Evolutionary conservation across 2,329 filamentous ascomycete genomes (phyloP).

Genomic region (Ophiocordyceps camponoti-saundersi): DNA sequence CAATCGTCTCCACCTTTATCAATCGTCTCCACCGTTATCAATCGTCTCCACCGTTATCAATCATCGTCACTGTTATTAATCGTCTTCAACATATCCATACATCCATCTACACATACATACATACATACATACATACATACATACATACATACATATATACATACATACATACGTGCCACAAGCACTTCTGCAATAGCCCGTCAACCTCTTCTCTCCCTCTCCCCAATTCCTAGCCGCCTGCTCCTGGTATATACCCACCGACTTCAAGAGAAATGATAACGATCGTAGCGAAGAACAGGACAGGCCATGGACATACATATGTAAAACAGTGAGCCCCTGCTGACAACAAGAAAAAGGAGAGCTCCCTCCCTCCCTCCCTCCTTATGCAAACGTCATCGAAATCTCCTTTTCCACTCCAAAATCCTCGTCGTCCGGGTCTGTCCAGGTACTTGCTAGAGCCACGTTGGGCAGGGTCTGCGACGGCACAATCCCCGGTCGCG

Average conservation of each 20-base stretch:
- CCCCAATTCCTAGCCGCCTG: no score
- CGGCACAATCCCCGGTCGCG: slow-evolving; percentile 14
- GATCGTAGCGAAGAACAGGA: no score
- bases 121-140: background rate
- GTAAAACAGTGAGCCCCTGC: no score
- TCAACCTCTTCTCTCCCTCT: no score
- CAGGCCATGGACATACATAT: no score
- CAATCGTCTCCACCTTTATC: no score
- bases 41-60: background rate
- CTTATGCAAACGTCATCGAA: slow-evolving; percentile 62
- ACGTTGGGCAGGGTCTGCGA: slow-evolving; percentile 33
- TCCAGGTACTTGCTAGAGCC: slow-evolving; percentile 48
- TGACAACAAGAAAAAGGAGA: background rate
- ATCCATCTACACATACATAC: background rate
- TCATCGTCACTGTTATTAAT: no score
- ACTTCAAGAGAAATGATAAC: no score
- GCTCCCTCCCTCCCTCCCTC: background rate
- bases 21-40: background rate
- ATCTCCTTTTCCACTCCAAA: slow-evolving; percentile 62
- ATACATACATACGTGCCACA: no score
- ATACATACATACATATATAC: background rate
- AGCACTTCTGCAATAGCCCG: no score
- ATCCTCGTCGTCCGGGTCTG: slow-evolving; percentile 47
- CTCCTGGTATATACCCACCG: no score
- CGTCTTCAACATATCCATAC: background rate